These are phyloP conservation scores for Fusarium mundagurra DNA, from an alignment of 2,329 filamentous ascomycete species.

Conservation along the genomic window DNA sequence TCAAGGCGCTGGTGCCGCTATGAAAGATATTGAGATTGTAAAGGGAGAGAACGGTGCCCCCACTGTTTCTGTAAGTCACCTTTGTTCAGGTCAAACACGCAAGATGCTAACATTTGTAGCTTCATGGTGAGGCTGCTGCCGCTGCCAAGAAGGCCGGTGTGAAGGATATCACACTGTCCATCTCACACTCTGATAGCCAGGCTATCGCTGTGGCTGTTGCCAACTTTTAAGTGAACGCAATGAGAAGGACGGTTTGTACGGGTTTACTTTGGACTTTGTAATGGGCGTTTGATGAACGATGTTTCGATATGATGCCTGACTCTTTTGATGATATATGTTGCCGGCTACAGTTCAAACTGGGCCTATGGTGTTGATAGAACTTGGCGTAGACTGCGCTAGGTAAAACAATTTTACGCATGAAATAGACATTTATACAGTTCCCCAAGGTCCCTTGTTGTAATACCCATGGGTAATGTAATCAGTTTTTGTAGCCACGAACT, in stretches of 20 bases:
- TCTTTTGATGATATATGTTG: slow-evolving; percentile 35
- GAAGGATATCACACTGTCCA: slow-evolving; percentile 89
- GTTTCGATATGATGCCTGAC: slow-evolving; percentile 39
- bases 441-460: not conserved
- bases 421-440: slow-evolving; percentile 36
- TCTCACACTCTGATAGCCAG: slow-evolving; percentile 94
- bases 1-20: slow-evolving; percentile 85
- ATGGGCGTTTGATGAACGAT: slow-evolving; percentile 42
- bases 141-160: slow-evolving; percentile 89
- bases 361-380: slow-evolving; percentile 28
- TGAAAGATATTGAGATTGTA: slow-evolving; percentile 95
- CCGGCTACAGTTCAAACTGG: slow-evolving; percentile 15
- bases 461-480: not conserved
- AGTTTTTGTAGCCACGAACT: not conserved
- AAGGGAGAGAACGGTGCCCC: slow-evolving; percentile 85
- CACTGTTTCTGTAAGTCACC: slow-evolving; percentile 77
- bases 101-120: slow-evolving; percentile 64
- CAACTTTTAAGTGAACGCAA: slow-evolving; percentile 66
- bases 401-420: slow-evolving; percentile 35
- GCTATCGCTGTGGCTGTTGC: slow-evolving; percentile 94
- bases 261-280: slow-evolving; percentile 33
- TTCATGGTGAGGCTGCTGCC: slow-evolving; percentile 84
- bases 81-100: not conserved
- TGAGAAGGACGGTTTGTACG: slow-evolving; percentile 20
- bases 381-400: slow-evolving; percentile 15